A percentile compares a stretch with the other conserved stretches of the same genome.
Evolutionary conservation across 177 flowering plant genomes (phyloP).

Genomic region (Vitis hybrid): DNA sequence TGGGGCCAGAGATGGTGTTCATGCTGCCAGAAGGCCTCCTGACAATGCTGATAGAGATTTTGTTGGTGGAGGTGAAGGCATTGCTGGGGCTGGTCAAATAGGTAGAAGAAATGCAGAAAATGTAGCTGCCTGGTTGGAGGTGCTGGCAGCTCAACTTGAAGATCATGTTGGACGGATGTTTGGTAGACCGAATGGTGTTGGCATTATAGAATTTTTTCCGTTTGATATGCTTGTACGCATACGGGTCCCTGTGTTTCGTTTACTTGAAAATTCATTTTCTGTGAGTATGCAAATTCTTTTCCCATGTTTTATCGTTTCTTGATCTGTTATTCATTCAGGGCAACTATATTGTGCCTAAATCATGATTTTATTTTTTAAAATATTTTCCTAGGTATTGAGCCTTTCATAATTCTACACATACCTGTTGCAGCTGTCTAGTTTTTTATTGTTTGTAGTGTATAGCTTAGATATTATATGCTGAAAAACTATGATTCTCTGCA

Average conservation of each 20-base stretch:
- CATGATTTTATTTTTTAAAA: too few species aligned
- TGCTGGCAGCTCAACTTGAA: constrained; percentile 1
- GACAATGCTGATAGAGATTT: background rate
- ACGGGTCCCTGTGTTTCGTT: background rate
- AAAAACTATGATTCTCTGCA: background rate
- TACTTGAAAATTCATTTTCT: constrained; percentile 1
- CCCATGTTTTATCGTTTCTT: background rate
- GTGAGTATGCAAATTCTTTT: background rate
- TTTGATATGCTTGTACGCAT: background rate
- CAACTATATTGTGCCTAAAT: too few species aligned
- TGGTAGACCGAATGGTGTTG: background rate
- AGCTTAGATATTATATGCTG: too few species aligned
- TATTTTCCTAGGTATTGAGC: too few species aligned
- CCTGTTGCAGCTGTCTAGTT: too few species aligned
- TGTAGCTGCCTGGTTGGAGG: constrained; percentile 4
- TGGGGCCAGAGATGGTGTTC: background rate
- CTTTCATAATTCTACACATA: too few species aligned
- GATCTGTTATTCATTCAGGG: too few species aligned
- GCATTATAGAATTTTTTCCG: background rate
- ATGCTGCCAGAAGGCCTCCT: background rate
- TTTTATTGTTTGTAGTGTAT: too few species aligned
- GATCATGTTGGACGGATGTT: too few species aligned
- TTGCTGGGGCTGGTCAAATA: background rate
- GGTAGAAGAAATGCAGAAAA: background rate
- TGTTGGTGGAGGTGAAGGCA: background rate